Base-by-base conservation (phyloP, 164 flowering plant genomes). In the Stephania japonica region DNA sequence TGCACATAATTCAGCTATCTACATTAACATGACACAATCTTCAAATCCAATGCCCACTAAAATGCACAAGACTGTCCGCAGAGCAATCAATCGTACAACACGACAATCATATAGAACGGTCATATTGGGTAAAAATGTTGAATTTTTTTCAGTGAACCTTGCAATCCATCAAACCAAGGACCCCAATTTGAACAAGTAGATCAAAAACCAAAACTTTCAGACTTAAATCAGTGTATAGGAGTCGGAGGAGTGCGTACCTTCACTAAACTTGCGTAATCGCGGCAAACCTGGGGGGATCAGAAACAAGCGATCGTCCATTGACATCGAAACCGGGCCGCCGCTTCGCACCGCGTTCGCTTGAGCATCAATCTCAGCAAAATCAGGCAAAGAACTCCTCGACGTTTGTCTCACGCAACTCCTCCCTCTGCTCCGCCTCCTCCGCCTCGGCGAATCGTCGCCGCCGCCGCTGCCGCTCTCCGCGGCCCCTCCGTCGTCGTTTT, bases 271-370 rank as follows among this genome's bases (percentile, higher is more conserved):
- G 61, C 85, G 91, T 41, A 95, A 83, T 80, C 85, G 81, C 16
- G 99, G 94, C 82, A 95, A 83, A 0, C 98, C 99, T 4, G 82
- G 80, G 13, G 99, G 99, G 78, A 95, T 89, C 38, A 78, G 81
- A 11, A 80, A 24, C 62, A 26, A 26, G 21, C 74, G 67, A 47
- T 76, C 80, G 16, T 88, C 91, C 13, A 82, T 81, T 53, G 62
- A 64, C 4, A 85, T 26, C 73, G 76, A 70, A 19, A 90, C 96
- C 14, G 16, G 7, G 11, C 26, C 38, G 38, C 27, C 63, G 65
- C 84, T 88, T 67, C 78, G 74, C 78, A 66, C 79, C 79, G 79
- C 84, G n/a, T 80, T 87, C 5, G 66, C 85, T 23, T 80, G 85
- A 8, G 75, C 79, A 7, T 66, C 80, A n/a, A 85, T 74, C 63